Evolutionary conservation across 108 stramenopile genomes (phyloP).

Genomic region (Discostella stelligeroides): DNA sequence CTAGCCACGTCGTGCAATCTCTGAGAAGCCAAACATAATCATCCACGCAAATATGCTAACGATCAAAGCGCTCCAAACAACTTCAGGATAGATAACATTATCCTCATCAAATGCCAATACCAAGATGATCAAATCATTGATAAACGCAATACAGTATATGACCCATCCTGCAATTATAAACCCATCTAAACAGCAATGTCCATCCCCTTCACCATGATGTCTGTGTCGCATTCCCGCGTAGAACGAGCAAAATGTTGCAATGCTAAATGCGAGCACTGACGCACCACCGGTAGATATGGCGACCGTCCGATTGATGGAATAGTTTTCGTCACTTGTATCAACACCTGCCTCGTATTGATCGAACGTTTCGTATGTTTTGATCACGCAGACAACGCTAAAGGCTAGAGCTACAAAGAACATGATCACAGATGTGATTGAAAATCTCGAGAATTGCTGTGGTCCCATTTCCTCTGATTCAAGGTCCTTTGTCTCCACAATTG

Average conservation of each 20-base stretch:
- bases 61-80: slow-evolving; percentile 11
- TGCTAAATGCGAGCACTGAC: slow-evolving; percentile 4
- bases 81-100: slow-evolving; percentile 17
- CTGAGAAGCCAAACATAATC: slow-evolving; percentile 15
- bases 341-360: slow-evolving; percentile 1
- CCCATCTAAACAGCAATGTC: slow-evolving; percentile 13
- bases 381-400: not conserved
- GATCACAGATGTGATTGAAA: slow-evolving; percentile 10
- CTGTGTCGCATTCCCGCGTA: slow-evolving; percentile 33
- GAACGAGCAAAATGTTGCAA: slow-evolving; percentile 22
- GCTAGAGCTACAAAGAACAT: slow-evolving; percentile 10
- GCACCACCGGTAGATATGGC: slow-evolving; percentile 21
- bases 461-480: not conserved
- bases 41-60: slow-evolving; percentile 8
- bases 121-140: slow-evolving; percentile 26
- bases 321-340: not conserved
- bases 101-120: slow-evolving; percentile 36
- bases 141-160: slow-evolving; percentile 19
- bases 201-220: not conserved
- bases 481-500: not conserved
- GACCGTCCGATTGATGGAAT: slow-evolving; percentile 10
- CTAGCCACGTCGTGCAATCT: slow-evolving; percentile 15
- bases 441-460: slow-evolving; percentile 17
- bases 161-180: slow-evolving; percentile 28
- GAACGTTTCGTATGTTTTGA: slow-evolving; percentile 8